Base-by-base conservation (phyloP, 2,329 filamentous ascomycete genomes). In the Scedosporium minutisporum region DNA sequence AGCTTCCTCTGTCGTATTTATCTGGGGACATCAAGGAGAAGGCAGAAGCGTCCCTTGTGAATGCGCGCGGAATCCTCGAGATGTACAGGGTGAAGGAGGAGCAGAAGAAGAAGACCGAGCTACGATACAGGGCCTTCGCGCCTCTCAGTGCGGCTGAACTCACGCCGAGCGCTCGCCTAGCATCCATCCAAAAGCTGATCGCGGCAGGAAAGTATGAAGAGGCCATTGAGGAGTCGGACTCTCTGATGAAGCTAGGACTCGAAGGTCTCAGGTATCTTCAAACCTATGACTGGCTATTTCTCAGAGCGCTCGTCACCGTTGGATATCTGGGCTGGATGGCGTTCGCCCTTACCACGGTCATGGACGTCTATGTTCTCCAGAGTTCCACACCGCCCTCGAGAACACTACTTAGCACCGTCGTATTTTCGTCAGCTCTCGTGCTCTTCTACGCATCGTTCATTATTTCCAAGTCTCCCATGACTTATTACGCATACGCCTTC, bases 241-340 rank as follows among this genome's bases (percentile, higher is more conserved):
- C 86, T 29, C 80, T 99, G 14, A 89, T 97, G 64, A 83, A 88
- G 64, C 77, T 90, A 60, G 88, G 86, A 1, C 81, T 99, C 1
- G 84, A 91, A 65, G 95, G 95, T 6, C 78, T 99, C 64, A 85
- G 95, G 60, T 99, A 99, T 72, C 82, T 99, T 27, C 95, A 99
- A 74, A 99, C 93, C 0, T 99, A 99, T 70, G 95, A 99, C 76
- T 99, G 95, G 95, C 81, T 99, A 2, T 99, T 99, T 75, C 78
- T 99, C 42, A 84, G 95, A 64, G 89, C 91, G 1, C 80, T 99
- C 59, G 89, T 99, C 64, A 97, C 95, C 1, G 72, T 89, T 12
- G 95, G 95, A 18, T 99, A 97, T 70, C 77, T 97, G 6, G 95
- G 95, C 21, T 99, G 93, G 93, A 96, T 97, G 71, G 88, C 89